Evolutionary conservation across 805 yeast genomes (phyloP), one percentile per base, ranked within the genome.

Genomic region (Candida coquimbonensis): DNA sequence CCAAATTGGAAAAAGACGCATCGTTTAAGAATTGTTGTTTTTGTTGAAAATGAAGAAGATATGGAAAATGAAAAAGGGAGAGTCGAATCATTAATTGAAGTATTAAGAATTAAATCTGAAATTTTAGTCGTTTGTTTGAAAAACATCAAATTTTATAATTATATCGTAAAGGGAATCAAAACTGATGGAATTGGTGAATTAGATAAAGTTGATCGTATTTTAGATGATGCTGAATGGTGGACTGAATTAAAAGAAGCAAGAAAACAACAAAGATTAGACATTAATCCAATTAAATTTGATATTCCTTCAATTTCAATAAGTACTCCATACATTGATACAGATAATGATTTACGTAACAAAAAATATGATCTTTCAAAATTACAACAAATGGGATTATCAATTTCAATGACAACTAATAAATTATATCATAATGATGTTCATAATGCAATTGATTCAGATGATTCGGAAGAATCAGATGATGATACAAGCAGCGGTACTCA

Each of bases 1-100:
- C 95, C 95, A 1, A 85, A 83, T 38, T 93, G 99, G 99, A 81
- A 86, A 52, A 72, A 72, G 40, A 80, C 84, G 0, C 93, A 88
- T 59, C 67, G 63, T 7, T 61, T 93, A 35, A 70, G 99, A 48
- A 88, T 93, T 11, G 81, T 93, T 43, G 95, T 86, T 0, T 91
- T 93, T 71, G 97, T 93, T 29, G 99, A 93, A 64, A 72, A 73
- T 46, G 70, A 69, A 39, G 67, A 67, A 0, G 97, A 90, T 53
- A 77, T 87, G 26, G 73, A 66, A 2, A 88, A 84, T 41, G 99
- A 93, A 58, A 64, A 63, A 17, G 63, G 65, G 13, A 65, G 97
- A 43, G 77, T 93, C 36, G 56, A 55, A 1, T 78, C 80, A 36
- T 65, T 93, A 31, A 67, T 93, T 39, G 80, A 77, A 13, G 83